phyloP scores from a whole-genome alignment of 2,329 filamentous ascomycete genomes.

The Diplodia mutila region DNA sequence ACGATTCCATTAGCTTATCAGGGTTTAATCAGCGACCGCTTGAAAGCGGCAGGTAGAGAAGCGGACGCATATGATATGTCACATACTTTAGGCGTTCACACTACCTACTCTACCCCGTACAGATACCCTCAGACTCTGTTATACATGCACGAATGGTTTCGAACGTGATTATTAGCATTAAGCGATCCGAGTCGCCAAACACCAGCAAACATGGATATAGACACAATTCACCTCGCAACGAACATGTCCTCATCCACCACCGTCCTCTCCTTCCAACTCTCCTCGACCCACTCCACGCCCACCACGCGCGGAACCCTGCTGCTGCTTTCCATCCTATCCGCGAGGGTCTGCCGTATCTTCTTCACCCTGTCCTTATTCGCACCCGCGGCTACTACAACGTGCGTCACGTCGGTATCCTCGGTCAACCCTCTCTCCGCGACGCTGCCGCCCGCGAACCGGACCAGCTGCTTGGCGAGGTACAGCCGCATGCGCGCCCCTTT shows the following conservation, averaged over 20 bases:
- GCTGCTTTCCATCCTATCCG: conserved; percentile 35
- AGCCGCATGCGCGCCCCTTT: conserved; percentile 36
- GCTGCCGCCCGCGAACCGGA: conserved; percentile 71
- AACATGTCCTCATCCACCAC: conserved; percentile 68
- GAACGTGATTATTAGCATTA: no score
- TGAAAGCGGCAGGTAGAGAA: no score
- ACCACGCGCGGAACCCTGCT: conserved; percentile 69
- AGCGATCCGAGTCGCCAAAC: no score
- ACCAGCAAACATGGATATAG: no score
- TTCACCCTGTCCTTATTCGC: conserved; percentile 48
- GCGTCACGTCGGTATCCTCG: conserved; percentile 62
- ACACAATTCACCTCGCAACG: not conserved
- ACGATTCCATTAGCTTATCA: no score
- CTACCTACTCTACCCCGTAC: no score
- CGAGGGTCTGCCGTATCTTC: conserved; percentile 53
- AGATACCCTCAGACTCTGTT: no score
- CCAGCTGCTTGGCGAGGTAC: conserved; percentile 58
- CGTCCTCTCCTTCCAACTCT: conserved; percentile 79
- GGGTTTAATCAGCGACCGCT: no score
- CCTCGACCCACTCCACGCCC: conserved; percentile 70
- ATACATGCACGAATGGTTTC: no score
- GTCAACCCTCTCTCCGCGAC: conserved; percentile 54
- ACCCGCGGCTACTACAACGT: conserved; percentile 63
- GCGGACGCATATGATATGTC: no score
- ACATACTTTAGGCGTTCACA: no score